A percentile compares a stretch with the other conserved stretches of the same genome.
Evolutionary conservation across 495 filamentous ascomycete genomes (phyloP).

Genomic region (Thermochaetoides thermophila): DNA sequence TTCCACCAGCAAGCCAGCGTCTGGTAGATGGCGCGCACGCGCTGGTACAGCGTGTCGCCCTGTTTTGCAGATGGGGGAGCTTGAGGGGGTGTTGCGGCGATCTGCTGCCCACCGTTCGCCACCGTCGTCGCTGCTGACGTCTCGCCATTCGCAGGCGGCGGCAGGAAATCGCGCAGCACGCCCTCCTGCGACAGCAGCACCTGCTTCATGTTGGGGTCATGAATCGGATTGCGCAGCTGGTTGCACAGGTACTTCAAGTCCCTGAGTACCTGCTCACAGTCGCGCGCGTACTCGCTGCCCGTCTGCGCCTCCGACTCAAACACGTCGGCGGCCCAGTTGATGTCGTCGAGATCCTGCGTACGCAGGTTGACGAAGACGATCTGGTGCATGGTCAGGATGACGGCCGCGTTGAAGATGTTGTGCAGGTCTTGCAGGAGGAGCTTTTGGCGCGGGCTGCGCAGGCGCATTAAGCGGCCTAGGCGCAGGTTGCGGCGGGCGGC

Average conservation of each 20-base stretch:
- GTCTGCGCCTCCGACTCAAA: conserved; percentile 14
- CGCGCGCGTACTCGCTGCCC: conserved; percentile 14
- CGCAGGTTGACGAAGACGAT: conserved; percentile 17
- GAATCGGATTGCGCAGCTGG: conserved; percentile 12
- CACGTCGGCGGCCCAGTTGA: conserved; percentile 16
- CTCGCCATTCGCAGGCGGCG: background rate
- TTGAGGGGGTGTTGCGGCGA: too few relatives aligned
- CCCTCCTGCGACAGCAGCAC: conserved; percentile 1
- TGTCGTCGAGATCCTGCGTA: conserved; percentile 10
- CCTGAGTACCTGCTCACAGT: conserved; percentile 14
- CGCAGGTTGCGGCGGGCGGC: conserved; percentile 21
- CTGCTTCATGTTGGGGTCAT: conserved; percentile 7
- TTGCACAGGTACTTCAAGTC: conserved; percentile 13
- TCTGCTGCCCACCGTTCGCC: too few relatives aligned
- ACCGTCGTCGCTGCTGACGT: background rate
- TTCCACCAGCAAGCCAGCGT: conserved; percentile 4
- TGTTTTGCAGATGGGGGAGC: background rate
- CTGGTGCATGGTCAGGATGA: conserved; percentile 25
- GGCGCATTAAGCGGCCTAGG: conserved; percentile 16
- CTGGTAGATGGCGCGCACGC: background rate
- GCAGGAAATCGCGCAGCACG: background rate
- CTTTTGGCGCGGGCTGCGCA: conserved; percentile 10
- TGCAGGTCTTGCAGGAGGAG: conserved; percentile 25
- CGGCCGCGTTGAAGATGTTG: conserved; percentile 30
- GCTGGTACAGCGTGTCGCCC: background rate